Evolutionary conservation across 495 filamentous ascomycete genomes (phyloP).

Genomic region (Lentithecium fluviatile): DNA sequence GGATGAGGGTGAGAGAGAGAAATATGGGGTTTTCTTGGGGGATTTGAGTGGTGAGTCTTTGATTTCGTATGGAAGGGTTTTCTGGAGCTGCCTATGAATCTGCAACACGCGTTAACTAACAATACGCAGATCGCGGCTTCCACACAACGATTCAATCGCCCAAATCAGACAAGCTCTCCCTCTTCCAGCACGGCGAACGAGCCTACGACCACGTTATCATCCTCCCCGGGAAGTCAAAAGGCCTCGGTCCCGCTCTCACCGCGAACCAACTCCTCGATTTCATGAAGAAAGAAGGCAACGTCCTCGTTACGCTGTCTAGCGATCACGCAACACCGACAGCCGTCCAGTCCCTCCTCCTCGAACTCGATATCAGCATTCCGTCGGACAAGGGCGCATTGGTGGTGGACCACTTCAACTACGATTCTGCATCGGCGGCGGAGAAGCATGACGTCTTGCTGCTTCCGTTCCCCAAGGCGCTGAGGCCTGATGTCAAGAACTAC

Average conservation of each 20-base stretch:
- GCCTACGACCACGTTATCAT: conserved; percentile 88
- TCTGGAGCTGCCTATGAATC: conserved; percentile 8
- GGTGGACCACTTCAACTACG: conserved; percentile 95
- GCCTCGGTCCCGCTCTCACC: conserved; percentile 82
- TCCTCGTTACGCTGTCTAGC: conserved; percentile 82
- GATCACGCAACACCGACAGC: conserved; percentile 70
- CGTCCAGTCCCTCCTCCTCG: conserved; percentile 79
- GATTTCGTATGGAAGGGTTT: background rate
- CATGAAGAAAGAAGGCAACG: conserved; percentile 85
- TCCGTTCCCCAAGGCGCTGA: conserved; percentile 58
- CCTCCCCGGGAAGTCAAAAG: conserved; percentile 84
- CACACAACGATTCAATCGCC: conserved; percentile 76
- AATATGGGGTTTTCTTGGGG: conserved; percentile 77
- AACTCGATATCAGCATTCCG: conserved; percentile 90
- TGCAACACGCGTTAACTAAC: conserved; percentile 10
- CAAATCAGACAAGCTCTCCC: conserved; percentile 74
- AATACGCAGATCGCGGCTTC: conserved; percentile 71
- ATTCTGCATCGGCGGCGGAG: conserved; percentile 69
- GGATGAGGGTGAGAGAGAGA: conserved; percentile 71
- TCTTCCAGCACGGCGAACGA: conserved; percentile 85
- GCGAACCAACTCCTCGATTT: conserved; percentile 87
- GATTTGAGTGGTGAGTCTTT: conserved; percentile 69
- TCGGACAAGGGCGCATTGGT: conserved; percentile 76
- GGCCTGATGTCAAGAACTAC: conserved; percentile 72
- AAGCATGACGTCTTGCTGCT: conserved; percentile 87